Evolutionary conservation across 139 green algal genomes (phyloP).

Genomic region (Tetradesmus obliquus): DNA sequence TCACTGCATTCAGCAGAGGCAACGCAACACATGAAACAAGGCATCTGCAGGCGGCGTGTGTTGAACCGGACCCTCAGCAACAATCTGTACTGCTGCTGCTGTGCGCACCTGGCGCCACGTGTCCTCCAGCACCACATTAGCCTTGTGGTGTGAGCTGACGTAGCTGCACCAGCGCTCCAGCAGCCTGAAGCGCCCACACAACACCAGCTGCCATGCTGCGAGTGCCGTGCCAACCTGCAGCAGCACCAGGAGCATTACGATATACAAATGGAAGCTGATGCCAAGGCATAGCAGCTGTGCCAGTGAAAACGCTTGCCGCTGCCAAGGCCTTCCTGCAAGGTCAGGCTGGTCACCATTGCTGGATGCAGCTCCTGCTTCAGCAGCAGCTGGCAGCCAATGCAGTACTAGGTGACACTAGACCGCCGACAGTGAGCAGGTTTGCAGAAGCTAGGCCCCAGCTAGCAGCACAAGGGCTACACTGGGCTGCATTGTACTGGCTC

Average conservation of each 20-base stretch:
- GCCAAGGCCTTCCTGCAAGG: too few relatives aligned
- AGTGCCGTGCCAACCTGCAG: constrained; percentile 61
- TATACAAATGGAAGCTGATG: neutral
- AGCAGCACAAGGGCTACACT: too few relatives aligned
- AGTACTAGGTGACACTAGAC: neutral
- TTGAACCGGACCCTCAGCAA: neutral
- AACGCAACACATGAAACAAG: too few relatives aligned
- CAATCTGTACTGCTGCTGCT: neutral
- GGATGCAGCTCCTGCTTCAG: neutral
- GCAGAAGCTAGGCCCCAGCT: too few relatives aligned
- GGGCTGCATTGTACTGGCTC: too few relatives aligned
- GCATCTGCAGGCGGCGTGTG: too few relatives aligned
- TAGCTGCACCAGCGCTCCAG: constrained; percentile 73
- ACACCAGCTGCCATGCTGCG: constrained; percentile 63
- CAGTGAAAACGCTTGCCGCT: neutral
- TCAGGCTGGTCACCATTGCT: neutral
- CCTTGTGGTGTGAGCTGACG: constrained; percentile 38
- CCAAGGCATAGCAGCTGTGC: neutral
- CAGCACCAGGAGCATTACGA: neutral
- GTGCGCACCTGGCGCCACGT: constrained; percentile 75
- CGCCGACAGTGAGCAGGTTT: neutral
- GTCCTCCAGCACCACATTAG: constrained; percentile 73
- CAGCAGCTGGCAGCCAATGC: neutral
- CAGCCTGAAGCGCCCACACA: constrained; percentile 76
- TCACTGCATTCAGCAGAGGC: too few relatives aligned